These are phyloP conservation scores for Diaporthe sp. DNA, from an alignment of 2,329 filamentous ascomycete genomes.

Conservation along the genomic window DNA sequence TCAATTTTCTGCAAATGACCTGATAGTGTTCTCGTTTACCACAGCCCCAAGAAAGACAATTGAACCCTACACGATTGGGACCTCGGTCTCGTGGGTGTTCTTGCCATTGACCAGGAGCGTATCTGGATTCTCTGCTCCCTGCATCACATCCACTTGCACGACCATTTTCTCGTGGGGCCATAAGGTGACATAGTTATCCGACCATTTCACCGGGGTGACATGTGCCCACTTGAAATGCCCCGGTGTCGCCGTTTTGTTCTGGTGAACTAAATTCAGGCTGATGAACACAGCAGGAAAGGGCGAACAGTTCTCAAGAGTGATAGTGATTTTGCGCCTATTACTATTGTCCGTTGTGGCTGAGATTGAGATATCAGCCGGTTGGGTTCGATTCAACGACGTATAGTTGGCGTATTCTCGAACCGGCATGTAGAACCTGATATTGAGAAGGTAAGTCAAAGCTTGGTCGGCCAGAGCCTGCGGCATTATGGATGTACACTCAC, in stretches of 20 bases:
- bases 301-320: slow-evolving; percentile 63
- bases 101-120: neutral
- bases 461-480: neutral
- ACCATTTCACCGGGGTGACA: slow-evolving; percentile 65
- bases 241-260: slow-evolving; percentile 38
- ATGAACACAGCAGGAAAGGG: slow-evolving; percentile 68
- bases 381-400: slow-evolving; percentile 59
- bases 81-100: neutral
- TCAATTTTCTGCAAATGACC: too few species aligned
- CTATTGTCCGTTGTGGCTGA: slow-evolving; percentile 34
- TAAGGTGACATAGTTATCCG: slow-evolving; percentile 66
- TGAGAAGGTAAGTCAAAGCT: neutral
- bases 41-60: too few species aligned
- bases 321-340: slow-evolving; percentile 37
- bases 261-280: slow-evolving; percentile 59
- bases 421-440: neutral
- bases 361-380: slow-evolving; percentile 49
- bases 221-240: slow-evolving; percentile 45
- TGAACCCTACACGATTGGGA: neutral
- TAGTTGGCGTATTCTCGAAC: slow-evolving; percentile 38
- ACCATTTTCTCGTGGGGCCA: slow-evolving; percentile 5
- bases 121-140: neutral
- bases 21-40: too few species aligned
- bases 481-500: slow-evolving; percentile 47
- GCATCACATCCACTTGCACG: neutral